Evolutionary conservation across 1,139 yeast species (phyloP).

Genomic region (Kodamaea fungicola): DNA sequence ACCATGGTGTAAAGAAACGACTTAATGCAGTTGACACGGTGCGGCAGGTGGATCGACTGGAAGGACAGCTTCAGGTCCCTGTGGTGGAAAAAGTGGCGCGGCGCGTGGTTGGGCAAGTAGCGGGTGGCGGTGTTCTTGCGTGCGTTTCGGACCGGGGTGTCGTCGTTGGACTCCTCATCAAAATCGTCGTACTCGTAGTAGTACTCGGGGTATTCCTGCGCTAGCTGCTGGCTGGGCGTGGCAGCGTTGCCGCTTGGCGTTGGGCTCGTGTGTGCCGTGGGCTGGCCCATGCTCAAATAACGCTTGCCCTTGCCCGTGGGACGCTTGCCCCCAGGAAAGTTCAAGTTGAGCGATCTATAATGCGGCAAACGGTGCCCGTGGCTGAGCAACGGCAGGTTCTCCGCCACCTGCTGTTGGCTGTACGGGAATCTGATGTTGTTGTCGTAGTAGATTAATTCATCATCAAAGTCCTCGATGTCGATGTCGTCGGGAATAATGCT

Average conservation of each 20-base stretch:
- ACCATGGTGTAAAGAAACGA: slow-evolving; percentile 56
- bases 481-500: slow-evolving; percentile 70
- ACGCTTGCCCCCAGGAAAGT: slow-evolving; percentile 25
- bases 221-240: slow-evolving; percentile 4
- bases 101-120: slow-evolving; percentile 13
- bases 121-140: slow-evolving; percentile 10
- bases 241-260: slow-evolving; percentile 1
- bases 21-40: slow-evolving; percentile 38
- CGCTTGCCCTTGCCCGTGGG: slow-evolving; percentile 31
- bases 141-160: slow-evolving; percentile 6
- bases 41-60: slow-evolving; percentile 9
- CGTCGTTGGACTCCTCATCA: slow-evolving; percentile 30
- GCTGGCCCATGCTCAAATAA: slow-evolving; percentile 35
- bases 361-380: slow-evolving; percentile 37
- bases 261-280: slow-evolving; percentile 12
- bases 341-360: slow-evolving; percentile 41
- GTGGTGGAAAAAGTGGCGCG: slow-evolving; percentile 28
- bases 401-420: slow-evolving; percentile 12
- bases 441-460: slow-evolving; percentile 49
- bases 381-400: slow-evolving; percentile 27
- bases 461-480: slow-evolving; percentile 64
- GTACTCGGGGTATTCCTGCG: slow-evolving; percentile 9
- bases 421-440: slow-evolving; percentile 41
- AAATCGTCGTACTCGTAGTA: slow-evolving; percentile 42
- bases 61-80: slow-evolving; percentile 16